phyloP scores from a whole-genome alignment of 768 basidiomycete genomes.

The Hericium alpestre region DNA sequence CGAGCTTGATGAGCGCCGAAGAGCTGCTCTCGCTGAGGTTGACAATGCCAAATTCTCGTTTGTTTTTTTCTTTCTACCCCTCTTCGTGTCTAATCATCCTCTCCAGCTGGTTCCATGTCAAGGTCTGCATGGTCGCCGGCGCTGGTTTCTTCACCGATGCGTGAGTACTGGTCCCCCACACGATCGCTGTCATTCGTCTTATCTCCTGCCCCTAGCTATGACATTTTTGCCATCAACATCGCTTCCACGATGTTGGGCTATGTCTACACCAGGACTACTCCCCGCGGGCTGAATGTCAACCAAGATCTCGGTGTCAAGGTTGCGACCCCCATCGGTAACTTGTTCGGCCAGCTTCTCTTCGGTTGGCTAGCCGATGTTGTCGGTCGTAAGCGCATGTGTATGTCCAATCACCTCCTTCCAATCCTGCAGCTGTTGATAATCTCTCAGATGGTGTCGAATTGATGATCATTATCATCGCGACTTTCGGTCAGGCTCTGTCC shows the following conservation, averaged over 20 bases:
- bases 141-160: conserved; percentile 90
- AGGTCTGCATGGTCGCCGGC: conserved; percentile 41
- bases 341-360: conserved; percentile 33
- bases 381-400: conserved; percentile 52
- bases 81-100: not conserved
- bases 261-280: conserved; percentile 47
- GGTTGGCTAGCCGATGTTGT: conserved; percentile 35
- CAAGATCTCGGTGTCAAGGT: conserved; percentile 39
- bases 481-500: conserved; percentile 71
- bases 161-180: conserved; percentile 23
- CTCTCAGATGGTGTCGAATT: conserved; percentile 56
- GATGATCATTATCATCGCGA: conserved; percentile 72
- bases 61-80: conserved; percentile 14
- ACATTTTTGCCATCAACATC: conserved; percentile 87
- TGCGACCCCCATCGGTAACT: conserved; percentile 29
- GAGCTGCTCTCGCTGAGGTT: conserved; percentile 74
- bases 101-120: conserved; percentile 39
- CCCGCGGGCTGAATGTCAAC: conserved; percentile 25
- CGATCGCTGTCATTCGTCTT: not conserved
- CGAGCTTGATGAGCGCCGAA: conserved; percentile 57
- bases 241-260: conserved; percentile 76
- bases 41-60: conserved; percentile 82
- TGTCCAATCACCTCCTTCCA: conserved; percentile 16
- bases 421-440: not conserved
- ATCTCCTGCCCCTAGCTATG: conserved; percentile 36